phyloP scores from a whole-genome alignment of 2,329 filamentous ascomycete genomes.

The Sporothrix schenckii region DNA sequence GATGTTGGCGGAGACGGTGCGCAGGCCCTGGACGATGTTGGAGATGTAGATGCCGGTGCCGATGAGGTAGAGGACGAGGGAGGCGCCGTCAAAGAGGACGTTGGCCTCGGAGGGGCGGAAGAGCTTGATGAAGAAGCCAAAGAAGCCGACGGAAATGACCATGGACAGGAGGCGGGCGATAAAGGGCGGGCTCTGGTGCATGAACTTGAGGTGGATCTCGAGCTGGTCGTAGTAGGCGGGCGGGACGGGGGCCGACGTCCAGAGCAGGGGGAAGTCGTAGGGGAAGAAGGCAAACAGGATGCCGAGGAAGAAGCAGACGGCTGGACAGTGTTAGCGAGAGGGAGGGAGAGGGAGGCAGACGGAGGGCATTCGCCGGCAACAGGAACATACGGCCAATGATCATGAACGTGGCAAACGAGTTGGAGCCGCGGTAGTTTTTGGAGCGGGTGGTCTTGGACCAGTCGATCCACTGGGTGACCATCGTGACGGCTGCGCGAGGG shows the following conservation, averaged over 20 bases:
- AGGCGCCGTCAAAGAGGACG: slow-evolving; percentile 88
- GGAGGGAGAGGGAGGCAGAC: not conserved
- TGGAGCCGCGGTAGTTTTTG: slow-evolving; percentile 60
- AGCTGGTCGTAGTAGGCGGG: slow-evolving; percentile 78
- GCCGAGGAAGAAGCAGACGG: slow-evolving; percentile 70
- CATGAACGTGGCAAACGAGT: slow-evolving; percentile 92
- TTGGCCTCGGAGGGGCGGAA: slow-evolving; percentile 93
- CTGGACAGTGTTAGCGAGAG: not conserved
- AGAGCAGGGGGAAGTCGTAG: slow-evolving; percentile 91
- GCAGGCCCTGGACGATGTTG: slow-evolving; percentile 93
- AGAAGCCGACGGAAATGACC: slow-evolving; percentile 81
- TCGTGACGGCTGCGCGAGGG: not conserved
- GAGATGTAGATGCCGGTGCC: slow-evolving; percentile 91
- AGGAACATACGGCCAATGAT: slow-evolving; percentile 78
- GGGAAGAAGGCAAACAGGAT: slow-evolving; percentile 96
- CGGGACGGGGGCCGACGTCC: slow-evolving; percentile 67
- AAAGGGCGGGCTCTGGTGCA: slow-evolving; percentile 87
- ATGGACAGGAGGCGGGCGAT: slow-evolving; percentile 94
- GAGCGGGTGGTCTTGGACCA: slow-evolving; percentile 62
- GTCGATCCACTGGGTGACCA: slow-evolving; percentile 49
- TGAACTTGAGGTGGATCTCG: slow-evolving; percentile 85
- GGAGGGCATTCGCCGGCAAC: not conserved
- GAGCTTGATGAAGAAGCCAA: slow-evolving; percentile 90
- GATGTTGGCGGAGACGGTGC: slow-evolving; percentile 74
- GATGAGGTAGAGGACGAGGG: slow-evolving; percentile 79